Evolutionary conservation across 441 rosid genomes (phyloP).

Genomic region (Eruca vesicaria): DNA sequence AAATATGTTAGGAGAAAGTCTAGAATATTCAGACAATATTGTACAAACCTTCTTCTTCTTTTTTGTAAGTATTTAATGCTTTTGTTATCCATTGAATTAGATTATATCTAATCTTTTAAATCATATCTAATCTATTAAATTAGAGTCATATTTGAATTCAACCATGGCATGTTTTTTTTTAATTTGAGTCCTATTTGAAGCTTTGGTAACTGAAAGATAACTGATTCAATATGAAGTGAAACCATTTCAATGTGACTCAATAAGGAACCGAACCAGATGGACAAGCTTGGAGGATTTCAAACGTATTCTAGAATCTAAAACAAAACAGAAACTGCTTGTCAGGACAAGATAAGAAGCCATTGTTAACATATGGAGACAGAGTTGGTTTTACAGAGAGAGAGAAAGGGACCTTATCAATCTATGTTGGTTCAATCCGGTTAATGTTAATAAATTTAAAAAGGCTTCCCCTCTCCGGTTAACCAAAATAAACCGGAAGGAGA

Average conservation of each 20-base stretch:
- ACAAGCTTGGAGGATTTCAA: constrained; percentile 30
- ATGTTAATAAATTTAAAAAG: not conserved
- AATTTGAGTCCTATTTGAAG: too few relatives aligned
- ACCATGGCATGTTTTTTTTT: too few relatives aligned
- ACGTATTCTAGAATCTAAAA: constrained; percentile 16
- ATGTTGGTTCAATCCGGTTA: constrained; percentile 15
- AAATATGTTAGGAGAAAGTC: constrained; percentile 11
- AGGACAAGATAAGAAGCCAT: constrained; percentile 34
- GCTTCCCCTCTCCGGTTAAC: not conserved
- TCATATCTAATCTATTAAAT: too few relatives aligned
- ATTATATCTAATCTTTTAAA: too few relatives aligned
- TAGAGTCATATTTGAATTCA: too few relatives aligned
- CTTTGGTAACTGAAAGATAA: not conserved
- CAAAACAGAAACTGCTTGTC: constrained; percentile 12
- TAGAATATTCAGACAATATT: constrained; percentile 11
- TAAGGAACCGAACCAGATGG: constrained; percentile 30
- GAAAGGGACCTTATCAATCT: constrained; percentile 30
- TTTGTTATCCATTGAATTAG: constrained; percentile 1
- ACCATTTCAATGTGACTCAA: not conserved
- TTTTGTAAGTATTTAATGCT: not conserved
- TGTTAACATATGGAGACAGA: not conserved
- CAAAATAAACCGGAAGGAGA: constrained; percentile 25
- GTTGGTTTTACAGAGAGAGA: not conserved
- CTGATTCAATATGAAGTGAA: not conserved
- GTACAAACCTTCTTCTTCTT: constrained; percentile 1